Percentiles rank a stretch among this genome's conserved stretches.
phyloP scores from a whole-genome alignment of 768 basidiomycete genomes.

The Boletus subcaerulescens region DNA sequence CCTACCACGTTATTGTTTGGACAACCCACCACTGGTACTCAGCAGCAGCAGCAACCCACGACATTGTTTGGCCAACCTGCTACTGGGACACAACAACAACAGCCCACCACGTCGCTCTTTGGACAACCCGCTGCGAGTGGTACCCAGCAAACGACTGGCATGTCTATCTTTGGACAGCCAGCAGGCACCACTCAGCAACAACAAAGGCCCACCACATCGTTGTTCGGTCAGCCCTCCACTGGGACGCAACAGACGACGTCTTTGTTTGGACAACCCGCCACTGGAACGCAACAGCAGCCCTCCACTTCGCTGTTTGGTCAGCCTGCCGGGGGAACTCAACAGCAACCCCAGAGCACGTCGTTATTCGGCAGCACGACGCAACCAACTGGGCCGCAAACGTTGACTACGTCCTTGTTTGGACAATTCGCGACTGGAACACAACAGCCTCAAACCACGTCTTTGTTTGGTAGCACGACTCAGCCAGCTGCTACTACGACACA shows the following conservation, averaged over 20 bases:
- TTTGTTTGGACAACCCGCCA: constrained; percentile 30
- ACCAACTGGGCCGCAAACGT: constrained; percentile 8
- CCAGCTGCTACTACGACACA: constrained; percentile 14
- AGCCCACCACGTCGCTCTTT: constrained; percentile 26
- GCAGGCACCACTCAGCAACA: constrained; percentile 24
- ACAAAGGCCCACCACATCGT: constrained; percentile 22
- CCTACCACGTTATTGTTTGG: constrained; percentile 26
- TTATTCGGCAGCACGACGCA: constrained; percentile 28
- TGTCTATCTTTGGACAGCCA: constrained; percentile 40
- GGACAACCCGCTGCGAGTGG: constrained; percentile 25
- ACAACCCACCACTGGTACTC: constrained; percentile 5
- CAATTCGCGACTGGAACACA: constrained; percentile 34
- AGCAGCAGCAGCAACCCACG: constrained; percentile 10
- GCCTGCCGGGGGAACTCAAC: constrained; percentile 18
- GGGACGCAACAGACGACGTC: constrained; percentile 15
- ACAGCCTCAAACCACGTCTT: constrained; percentile 26
- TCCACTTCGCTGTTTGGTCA: constrained; percentile 38
- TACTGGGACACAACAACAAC: constrained; percentile 34
- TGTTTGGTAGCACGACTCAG: constrained; percentile 28
- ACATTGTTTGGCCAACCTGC: constrained; percentile 30
- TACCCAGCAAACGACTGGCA: constrained; percentile 28
- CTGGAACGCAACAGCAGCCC: constrained; percentile 34
- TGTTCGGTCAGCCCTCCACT: constrained; percentile 31
- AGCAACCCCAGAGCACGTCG: constrained; percentile 25
- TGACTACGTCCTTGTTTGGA: constrained; percentile 21